A percentile compares a stretch with the other conserved stretches of the same genome.
Evolutionary conservation across 352 stramenopile genomes (phyloP).

Genomic region (Globisporangium paddicum): DNA sequence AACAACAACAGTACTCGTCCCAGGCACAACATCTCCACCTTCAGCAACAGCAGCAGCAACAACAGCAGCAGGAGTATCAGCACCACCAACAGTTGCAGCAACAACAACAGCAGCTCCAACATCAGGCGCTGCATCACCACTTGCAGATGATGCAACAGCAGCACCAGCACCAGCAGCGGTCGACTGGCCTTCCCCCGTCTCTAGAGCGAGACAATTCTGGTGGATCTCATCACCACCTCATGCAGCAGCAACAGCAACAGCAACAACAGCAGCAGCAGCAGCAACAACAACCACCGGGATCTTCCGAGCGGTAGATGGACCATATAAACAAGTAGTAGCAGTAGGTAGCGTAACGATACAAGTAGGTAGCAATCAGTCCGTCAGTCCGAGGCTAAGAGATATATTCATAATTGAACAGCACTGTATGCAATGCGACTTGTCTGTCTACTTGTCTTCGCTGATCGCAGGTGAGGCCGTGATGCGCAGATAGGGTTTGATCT

Average conservation of each 20-base stretch:
- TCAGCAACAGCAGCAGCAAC: slow-evolving; percentile 39
- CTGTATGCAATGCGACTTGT: slow-evolving; percentile 5
- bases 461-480: slow-evolving; percentile 69
- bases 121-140: slow-evolving; percentile 43
- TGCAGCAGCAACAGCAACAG: slow-evolving; percentile 37
- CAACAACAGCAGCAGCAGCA: slow-evolving; percentile 16
- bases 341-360: background rate
- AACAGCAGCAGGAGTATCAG: slow-evolving; percentile 38
- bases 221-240: slow-evolving; percentile 37
- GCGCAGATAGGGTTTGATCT: slow-evolving; percentile 77
- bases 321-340: background rate
- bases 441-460: slow-evolving; percentile 38
- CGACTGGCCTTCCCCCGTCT: slow-evolving; percentile 13
- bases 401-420: slow-evolving; percentile 7
- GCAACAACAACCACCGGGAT: slow-evolving; percentile 13
- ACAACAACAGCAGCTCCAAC: slow-evolving; percentile 38
- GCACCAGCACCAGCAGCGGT: slow-evolving; percentile 39
- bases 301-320: slow-evolving; percentile 5
- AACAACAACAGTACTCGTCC: slow-evolving; percentile 27
- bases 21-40: slow-evolving; percentile 31
- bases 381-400: slow-evolving; percentile 11
- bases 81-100: slow-evolving; percentile 43
- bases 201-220: slow-evolving; percentile 11
- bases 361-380: background rate
- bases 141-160: slow-evolving; percentile 40